Percentiles rank a stretch among this genome's conserved stretches.
phyloP scores from a whole-genome alignment of 495 filamentous ascomycete genomes.

The Xylaria cubensis region DNA sequence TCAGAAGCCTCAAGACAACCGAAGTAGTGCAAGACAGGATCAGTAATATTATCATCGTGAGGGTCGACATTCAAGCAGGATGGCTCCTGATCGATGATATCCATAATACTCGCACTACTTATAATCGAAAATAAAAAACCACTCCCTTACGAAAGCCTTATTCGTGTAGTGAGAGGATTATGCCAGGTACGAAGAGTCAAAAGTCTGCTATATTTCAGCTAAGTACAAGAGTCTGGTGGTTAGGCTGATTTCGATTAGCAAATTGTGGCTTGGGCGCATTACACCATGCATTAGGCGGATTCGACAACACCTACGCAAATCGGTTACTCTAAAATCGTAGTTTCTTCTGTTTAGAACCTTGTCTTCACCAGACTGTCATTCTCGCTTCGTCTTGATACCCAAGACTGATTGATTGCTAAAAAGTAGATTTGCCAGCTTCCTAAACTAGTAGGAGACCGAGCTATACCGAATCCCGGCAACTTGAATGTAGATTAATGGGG shows the following conservation, averaged over 20 bases:
- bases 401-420: background rate
- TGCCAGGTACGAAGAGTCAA: background rate
- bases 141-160: background rate
- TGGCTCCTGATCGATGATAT: background rate
- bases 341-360: background rate
- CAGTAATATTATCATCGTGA: slow-evolving; percentile 37
- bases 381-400: background rate
- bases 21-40: slow-evolving; percentile 37
- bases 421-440: background rate
- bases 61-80: slow-evolving; percentile 35
- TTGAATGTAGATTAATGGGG: background rate
- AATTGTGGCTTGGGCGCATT: background rate
- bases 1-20: slow-evolving; percentile 34
- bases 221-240: background rate
- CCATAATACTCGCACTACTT: background rate
- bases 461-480: background rate
- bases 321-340: background rate
- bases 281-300: background rate
- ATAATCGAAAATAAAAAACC: background rate
- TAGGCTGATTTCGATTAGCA: background rate
- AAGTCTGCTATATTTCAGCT: background rate
- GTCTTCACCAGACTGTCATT: background rate
- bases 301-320: background rate
- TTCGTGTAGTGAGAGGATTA: background rate
- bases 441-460: slow-evolving; percentile 13